These are phyloP conservation scores for Boletus edulis DNA, from an alignment of 768 basidiomycete genomes.

Conservation along the genomic window DNA sequence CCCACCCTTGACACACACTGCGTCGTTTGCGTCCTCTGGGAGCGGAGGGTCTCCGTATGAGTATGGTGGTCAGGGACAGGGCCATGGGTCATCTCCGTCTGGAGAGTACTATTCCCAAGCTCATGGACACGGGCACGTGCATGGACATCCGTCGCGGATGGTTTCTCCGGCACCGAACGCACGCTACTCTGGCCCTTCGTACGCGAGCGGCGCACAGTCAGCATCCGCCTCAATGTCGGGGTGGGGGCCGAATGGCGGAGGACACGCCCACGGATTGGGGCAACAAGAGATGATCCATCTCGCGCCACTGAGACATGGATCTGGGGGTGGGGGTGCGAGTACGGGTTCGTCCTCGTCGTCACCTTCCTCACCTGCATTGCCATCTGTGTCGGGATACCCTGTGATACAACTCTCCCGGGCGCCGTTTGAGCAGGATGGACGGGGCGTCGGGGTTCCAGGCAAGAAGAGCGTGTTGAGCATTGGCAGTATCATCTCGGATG, in stretches of 20 bases:
- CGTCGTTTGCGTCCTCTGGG: slow-evolving; percentile 22
- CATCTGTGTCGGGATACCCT: slow-evolving; percentile 22
- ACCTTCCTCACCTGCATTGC: slow-evolving; percentile 28
- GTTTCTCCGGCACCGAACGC: slow-evolving; percentile 18
- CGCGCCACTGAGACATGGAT: slow-evolving; percentile 30
- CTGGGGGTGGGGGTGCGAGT: slow-evolving; percentile 10
- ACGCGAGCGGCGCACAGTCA: slow-evolving; percentile 1
- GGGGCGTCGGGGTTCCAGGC: slow-evolving; percentile 21
- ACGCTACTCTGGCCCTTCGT: slow-evolving; percentile 15
- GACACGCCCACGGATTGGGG: slow-evolving; percentile 17
- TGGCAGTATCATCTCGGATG: slow-evolving; percentile 65
- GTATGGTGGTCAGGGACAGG: slow-evolving; percentile 20
- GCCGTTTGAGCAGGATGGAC: slow-evolving; percentile 31
- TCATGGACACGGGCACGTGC: slow-evolving; percentile 14
- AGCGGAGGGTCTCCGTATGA: slow-evolving; percentile 24
- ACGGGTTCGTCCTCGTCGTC: slow-evolving; percentile 23
- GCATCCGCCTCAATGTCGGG: slow-evolving; percentile 3
- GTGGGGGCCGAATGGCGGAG: slow-evolving; percentile 18
- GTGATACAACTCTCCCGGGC: slow-evolving; percentile 32
- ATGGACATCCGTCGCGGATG: slow-evolving; percentile 14
- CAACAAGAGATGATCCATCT: slow-evolving; percentile 36
- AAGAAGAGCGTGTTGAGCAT: slow-evolving; percentile 73
- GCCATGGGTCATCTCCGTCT: slow-evolving; percentile 19
- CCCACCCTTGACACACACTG: slow-evolving; percentile 17
- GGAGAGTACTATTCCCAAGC: slow-evolving; percentile 24